Base-by-base conservation (phyloP, 768 basidiomycete species). In the Auriscalpium microsporum region DNA sequence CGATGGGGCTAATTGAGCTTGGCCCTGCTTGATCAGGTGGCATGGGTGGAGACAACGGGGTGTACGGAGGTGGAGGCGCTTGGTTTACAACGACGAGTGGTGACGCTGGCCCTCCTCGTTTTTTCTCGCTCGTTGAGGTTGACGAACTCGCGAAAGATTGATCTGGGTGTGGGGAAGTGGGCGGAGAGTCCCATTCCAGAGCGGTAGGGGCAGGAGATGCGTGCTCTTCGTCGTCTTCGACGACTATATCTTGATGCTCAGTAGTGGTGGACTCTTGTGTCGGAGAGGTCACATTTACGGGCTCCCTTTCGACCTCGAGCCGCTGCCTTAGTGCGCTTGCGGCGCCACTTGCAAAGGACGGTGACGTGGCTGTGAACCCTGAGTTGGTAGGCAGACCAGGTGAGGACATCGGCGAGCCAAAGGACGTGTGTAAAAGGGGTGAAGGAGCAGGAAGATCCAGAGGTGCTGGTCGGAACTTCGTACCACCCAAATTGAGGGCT, bases 361-460 rank as follows among this genome's bases (percentile, higher is more conserved):
- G 54, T 1, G 54, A 48, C 21, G 44, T 52, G 8, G 60, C 21
- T 7, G 48, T 42, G 1, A 38, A 44, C 9, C 6, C 54, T 2
- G 64, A 53, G 16, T 53, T 42, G 6, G 52, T 49, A 0, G 28
- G 28, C 28, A 28, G 7, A 28, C 54, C 60, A 36, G 64, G 63
- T 0, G 67, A 67, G 16, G 71, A 67, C 58, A 65, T 58, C 3
- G 73, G 75, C 14, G 75, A 75, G 45, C 71, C 67, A 61, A 78
- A 77, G 9, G 67, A 67, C 35, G 75, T 69, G 62, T 76, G 74
- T 44, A 76, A 61, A 8, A 75, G 54, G 2, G 59, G 54, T 8
- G 59, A 58, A 1, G 74, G 73, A 1, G 69, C 46, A 10, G 48
- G 38, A 17, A 50, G 56, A 37, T 57, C 28, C 14, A 74, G 66